These are phyloP conservation scores for Prunus fruticosa DNA, from an alignment of 306 rosid species.

Conservation along the genomic window DNA sequence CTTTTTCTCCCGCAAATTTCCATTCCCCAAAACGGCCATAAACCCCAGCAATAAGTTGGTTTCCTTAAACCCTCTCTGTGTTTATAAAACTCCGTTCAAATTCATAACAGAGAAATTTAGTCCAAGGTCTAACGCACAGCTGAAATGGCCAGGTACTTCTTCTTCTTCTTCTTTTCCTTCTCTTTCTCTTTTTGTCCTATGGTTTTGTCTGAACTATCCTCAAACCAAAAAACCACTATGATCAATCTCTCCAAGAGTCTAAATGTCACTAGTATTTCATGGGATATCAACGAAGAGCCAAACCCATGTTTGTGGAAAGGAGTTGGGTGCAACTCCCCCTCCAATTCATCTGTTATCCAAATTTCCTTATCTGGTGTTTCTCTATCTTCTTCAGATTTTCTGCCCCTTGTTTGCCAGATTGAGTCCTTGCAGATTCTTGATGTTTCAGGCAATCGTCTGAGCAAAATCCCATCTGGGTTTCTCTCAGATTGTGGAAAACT, in stretches of 20 bases:
- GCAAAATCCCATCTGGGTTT: slow-evolving; percentile 50
- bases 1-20: too few species aligned
- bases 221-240: slow-evolving; percentile 45
- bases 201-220: slow-evolving; percentile 40
- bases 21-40: too few species aligned
- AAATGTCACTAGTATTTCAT: background rate
- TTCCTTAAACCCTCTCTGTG: too few species aligned
- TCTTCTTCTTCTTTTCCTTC: too few species aligned
- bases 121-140: too few species aligned
- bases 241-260: slow-evolving; percentile 25
- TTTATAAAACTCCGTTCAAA: too few species aligned
- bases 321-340: slow-evolving; percentile 33
- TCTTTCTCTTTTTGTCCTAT: slow-evolving; percentile 7
- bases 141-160: too few species aligned
- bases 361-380: slow-evolving; percentile 36
- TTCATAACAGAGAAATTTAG: too few species aligned
- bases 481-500: slow-evolving; percentile 51
- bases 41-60: too few species aligned
- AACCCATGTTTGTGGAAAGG: slow-evolving; percentile 73
- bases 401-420: slow-evolving; percentile 52
- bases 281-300: slow-evolving; percentile 30
- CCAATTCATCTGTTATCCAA: slow-evolving; percentile 25
- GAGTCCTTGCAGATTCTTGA: slow-evolving; percentile 58
- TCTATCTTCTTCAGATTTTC: slow-evolving; percentile 41
- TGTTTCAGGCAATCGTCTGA: slow-evolving; percentile 42